Base-by-base conservation (phyloP, 805 yeast species). In the Metschnikowia santaceciliae region DNA sequence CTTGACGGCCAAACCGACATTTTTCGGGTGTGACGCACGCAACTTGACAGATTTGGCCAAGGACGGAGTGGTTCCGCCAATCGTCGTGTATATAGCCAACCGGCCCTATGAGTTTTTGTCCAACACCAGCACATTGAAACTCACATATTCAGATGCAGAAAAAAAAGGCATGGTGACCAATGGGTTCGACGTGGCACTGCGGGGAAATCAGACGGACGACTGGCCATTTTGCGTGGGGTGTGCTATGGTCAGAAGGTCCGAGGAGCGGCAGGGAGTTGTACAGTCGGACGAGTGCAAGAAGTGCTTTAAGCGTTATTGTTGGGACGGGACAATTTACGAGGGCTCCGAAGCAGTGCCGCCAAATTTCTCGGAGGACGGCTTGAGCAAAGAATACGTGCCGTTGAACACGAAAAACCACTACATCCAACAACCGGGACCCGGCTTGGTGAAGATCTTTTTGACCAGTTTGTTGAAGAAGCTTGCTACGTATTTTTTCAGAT, bases 31-130 rank as follows among this genome's bases (percentile, higher is more conserved):
- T 68, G 78, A 86, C 62, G 76, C 88, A 4, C 57, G 68, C 1
- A 86, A 87, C 61, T 69, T 84, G 62, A 82, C 90, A 6, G 70
- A 66, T 14, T 71, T 84, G 53, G 63, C 74, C 41, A 71, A 75
- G 26, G 69, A 69, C 32, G 68, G 64, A 32, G 64, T 65, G 14
- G 58, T 75, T 38, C 90, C 91, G 26, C 96, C 96, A 2, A 73
- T 89, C 51, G 76, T 90, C 38, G 81, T 90, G n/a, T 88, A 86
- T 61, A 75, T 81, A 50, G 91, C 95, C 43, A 90, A 90, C 65
- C 66, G 83, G 49, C 86, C 88, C 34, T 83, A 79, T 65, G 73
- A 84, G 26, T 84, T 65, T 62, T 70, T 72, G 61, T 78, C 92
- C 32, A 90, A 89, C 66, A 80, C 86, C n/a, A 81, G 89, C 2